Evolutionary conservation across 192 early-diverging fungal species (phyloP).

Genomic region (Coemansia sp.): DNA sequence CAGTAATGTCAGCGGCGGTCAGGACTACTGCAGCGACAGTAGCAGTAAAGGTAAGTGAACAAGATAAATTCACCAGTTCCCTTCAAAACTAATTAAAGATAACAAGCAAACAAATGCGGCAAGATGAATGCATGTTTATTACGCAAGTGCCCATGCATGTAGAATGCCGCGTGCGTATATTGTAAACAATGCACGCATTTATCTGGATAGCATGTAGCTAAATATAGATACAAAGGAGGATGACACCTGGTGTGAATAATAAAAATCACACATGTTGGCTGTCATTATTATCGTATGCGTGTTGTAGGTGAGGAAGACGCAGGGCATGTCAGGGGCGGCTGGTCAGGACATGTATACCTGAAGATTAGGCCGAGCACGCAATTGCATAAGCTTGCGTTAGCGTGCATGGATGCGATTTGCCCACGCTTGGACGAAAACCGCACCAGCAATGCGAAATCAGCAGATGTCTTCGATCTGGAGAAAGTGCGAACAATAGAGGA

Average conservation of each 20-base stretch:
- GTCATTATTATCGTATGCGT: not conserved
- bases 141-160: not conserved
- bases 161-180: constrained; percentile 1
- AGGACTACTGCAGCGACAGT: constrained; percentile 15
- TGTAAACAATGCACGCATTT: constrained; percentile 3
- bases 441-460: not conserved
- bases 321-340: constrained; percentile 50
- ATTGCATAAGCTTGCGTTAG: constrained; percentile 11
- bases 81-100: not conserved
- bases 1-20: constrained; percentile 9
- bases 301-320: constrained; percentile 7
- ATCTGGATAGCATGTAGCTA: constrained; percentile 1
- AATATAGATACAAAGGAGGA: not conserved
- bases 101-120: constrained; percentile 19
- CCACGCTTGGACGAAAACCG: constrained; percentile 9
- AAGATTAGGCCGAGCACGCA: constrained; percentile 9
- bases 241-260: not conserved
- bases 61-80: not conserved
- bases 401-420: constrained; percentile 30
- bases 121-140: not conserved
- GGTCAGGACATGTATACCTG: constrained; percentile 46
- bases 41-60: constrained; percentile 13
- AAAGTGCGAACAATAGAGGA: not conserved
- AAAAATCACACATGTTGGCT: not conserved
- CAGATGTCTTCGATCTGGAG: not conserved